These are phyloP conservation scores for Amauroascus verrucosus DNA, from an alignment of 2,329 filamentous ascomycete genomes.

Conservation along the genomic window DNA sequence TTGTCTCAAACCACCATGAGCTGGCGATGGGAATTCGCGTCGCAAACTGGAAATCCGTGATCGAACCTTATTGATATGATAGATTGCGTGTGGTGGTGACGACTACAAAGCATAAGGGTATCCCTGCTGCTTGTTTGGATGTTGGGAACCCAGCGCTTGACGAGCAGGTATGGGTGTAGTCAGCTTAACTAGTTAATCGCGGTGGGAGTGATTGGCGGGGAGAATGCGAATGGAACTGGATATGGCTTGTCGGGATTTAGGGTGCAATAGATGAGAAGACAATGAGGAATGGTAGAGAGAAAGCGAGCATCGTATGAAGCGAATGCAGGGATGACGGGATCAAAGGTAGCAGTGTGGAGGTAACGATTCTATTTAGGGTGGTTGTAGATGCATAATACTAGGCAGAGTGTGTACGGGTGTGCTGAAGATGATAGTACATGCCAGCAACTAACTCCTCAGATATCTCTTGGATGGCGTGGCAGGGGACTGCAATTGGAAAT, in stretches of 20 bases:
- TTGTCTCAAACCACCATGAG: constrained; percentile 17
- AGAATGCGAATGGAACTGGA: neutral
- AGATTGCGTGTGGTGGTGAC: neutral
- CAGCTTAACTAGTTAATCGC: neutral
- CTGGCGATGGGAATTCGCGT: neutral
- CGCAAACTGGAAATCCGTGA: neutral
- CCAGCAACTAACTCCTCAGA: neutral
- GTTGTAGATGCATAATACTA: neutral
- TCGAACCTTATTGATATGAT: neutral
- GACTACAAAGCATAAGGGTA: constrained; percentile 8
- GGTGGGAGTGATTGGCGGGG: neutral
- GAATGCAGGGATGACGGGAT: neutral
- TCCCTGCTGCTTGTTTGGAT: neutral
- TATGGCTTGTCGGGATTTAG: neutral
- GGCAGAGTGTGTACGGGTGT: neutral
- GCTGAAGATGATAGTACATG: neutral
- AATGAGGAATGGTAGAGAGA: neutral
- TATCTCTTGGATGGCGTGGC: no score
- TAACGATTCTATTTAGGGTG: neutral
- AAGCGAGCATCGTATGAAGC: neutral
- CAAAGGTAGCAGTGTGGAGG: neutral
- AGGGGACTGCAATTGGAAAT: neutral
- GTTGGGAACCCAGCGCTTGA: neutral
- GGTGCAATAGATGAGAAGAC: neutral
- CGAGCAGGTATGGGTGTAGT: no score